Conservation (phyloP, 179 eudicot genomes). For the Spergularia azorica region DNA sequence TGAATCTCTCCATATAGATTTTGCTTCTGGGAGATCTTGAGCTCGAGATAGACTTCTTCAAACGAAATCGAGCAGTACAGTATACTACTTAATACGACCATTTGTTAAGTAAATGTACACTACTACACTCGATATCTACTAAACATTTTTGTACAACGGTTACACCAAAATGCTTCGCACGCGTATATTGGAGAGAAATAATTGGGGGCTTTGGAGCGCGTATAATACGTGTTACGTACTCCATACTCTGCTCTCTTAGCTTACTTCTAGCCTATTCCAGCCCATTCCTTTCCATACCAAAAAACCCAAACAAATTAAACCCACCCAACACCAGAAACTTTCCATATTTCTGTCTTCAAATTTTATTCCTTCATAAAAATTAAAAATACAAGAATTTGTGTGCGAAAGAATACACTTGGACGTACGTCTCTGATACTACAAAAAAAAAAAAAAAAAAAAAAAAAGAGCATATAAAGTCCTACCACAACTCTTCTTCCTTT, state of each 20-base stretch:
- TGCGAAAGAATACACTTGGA: background rate
- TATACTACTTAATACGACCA: no score
- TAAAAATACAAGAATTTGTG: background rate
- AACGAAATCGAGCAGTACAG: no score
- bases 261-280: slow-evolving; percentile 4
- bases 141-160: background rate
- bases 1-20: no score
- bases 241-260: background rate
- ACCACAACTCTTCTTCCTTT: slow-evolving; percentile 11
- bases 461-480: background rate
- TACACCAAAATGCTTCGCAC: background rate
- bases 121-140: no score
- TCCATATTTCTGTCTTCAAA: background rate
- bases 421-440: background rate
- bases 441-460: background rate
- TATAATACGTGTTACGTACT: background rate
- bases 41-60: no score
- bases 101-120: no score
- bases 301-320: no score
- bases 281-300: no score
- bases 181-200: background rate
- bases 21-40: no score
- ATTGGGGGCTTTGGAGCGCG: background rate
- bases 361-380: background rate
- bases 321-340: background rate